Conservation (phyloP, 108 stramenopile species). For the Cyclotella cryptica region DNA sequence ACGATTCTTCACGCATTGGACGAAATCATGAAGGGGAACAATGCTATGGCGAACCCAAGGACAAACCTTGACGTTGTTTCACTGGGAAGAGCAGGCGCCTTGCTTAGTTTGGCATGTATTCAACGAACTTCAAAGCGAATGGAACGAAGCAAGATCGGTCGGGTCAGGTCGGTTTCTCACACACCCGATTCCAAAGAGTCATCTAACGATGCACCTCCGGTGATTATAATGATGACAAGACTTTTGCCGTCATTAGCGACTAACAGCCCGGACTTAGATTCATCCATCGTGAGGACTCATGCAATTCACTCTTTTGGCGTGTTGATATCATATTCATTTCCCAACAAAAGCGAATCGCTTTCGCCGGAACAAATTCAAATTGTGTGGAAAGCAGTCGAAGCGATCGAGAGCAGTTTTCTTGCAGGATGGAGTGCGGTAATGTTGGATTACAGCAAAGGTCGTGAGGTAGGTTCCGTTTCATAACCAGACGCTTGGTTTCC, state of each 20-base stretch:
- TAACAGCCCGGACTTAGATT: conserved; percentile 56
- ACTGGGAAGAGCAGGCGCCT: conserved; percentile 70
- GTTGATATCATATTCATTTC: conserved; percentile 72
- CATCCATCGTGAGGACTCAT: conserved; percentile 62
- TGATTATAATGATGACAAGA: conserved; percentile 84
- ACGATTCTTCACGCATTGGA: conserved; percentile 81
- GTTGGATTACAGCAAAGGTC: conserved; percentile 63
- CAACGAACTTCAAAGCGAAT: conserved; percentile 68
- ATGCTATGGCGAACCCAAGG: conserved; percentile 53
- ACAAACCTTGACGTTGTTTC: conserved; percentile 60
- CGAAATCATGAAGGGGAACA: conserved; percentile 74
- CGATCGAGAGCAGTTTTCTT: conserved; percentile 79
- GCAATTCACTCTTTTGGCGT: conserved; percentile 81
- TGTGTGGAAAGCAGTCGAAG: conserved; percentile 72
- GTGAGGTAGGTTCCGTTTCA: conserved; percentile 35
- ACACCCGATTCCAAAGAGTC: conserved; percentile 24
- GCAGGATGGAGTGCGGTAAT: conserved; percentile 73
- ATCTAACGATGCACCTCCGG: conserved; percentile 47
- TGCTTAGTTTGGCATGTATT: conserved; percentile 81
- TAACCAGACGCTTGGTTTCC: not conserved
- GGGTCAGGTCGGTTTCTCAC: conserved; percentile 50
- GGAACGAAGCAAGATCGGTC: conserved; percentile 40
- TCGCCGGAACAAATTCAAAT: conserved; percentile 63
- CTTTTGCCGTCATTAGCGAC: conserved; percentile 75
- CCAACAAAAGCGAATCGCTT: conserved; percentile 27